Percentiles rank a stretch among this genome's conserved stretches.
phyloP scores from a whole-genome alignment of 2,329 filamentous ascomycete species.

The Phialemoniopsis sp. region DNA sequence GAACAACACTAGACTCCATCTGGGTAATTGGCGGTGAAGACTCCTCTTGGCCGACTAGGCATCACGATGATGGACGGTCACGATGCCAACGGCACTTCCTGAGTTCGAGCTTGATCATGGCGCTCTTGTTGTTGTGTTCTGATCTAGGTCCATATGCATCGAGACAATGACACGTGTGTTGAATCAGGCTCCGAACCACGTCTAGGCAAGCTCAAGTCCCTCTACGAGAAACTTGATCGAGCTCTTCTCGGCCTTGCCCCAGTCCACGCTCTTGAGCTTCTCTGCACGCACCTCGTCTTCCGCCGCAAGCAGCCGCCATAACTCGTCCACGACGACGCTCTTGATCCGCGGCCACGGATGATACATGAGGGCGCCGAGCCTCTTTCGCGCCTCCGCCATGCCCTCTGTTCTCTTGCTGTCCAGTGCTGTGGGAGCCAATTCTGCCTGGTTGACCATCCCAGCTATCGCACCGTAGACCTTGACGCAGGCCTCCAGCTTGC shows the following conservation, averaged over 20 bases:
- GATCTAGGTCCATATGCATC: too few species aligned
- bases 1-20: too few species aligned
- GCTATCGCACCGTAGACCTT: conserved; percentile 74
- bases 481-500: conserved; percentile 75
- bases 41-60: too few species aligned
- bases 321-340: conserved; percentile 53
- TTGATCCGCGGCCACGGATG: conserved; percentile 81
- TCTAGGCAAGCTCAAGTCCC: conserved; percentile 31
- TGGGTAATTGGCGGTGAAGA: too few species aligned
- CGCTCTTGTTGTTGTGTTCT: too few species aligned
- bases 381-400: conserved; percentile 54
- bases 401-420: conserved; percentile 31
- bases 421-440: conserved; percentile 8
- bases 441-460: conserved; percentile 14
- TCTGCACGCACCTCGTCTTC: conserved; percentile 19
- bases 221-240: conserved; percentile 36
- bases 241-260: conserved; percentile 47
- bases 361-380: conserved; percentile 67
- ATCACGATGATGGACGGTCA: too few species aligned
- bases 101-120: too few species aligned
- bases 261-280: conserved; percentile 50
- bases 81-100: too few species aligned
- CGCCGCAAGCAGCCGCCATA: conserved; percentile 42
- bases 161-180: too few species aligned
- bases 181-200: too few species aligned